phyloP scores from a whole-genome alignment of 176 grass and related monocot genomes.

The Zizania latifolia region DNA sequence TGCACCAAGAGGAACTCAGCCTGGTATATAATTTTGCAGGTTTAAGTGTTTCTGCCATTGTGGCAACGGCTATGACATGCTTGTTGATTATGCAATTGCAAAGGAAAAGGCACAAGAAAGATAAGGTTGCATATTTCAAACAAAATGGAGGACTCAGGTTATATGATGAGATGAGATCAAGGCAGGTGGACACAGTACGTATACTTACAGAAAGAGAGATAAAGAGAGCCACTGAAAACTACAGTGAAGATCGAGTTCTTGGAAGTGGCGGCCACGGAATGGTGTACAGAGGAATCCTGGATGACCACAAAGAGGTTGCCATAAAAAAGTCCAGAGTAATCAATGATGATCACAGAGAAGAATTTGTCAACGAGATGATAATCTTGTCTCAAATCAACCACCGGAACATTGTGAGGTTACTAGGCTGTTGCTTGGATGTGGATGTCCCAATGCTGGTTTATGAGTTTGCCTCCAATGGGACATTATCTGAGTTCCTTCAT shows the following conservation, averaged over 20 bases:
- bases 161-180: slow-evolving; percentile 40
- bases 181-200: slow-evolving; percentile 25
- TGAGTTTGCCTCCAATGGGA: slow-evolving; percentile 48
- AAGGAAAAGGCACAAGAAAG: slow-evolving; percentile 18
- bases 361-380: slow-evolving; percentile 56
- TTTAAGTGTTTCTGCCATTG: neutral
- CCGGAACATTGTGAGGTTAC: slow-evolving; percentile 36
- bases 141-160: slow-evolving; percentile 41
- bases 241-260: slow-evolving; percentile 17
- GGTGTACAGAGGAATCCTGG: slow-evolving; percentile 43
- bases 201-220: slow-evolving; percentile 37
- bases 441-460: slow-evolving; percentile 39
- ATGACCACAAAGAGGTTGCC: slow-evolving; percentile 35
- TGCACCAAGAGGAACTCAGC: no score
- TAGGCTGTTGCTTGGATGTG: slow-evolving; percentile 47
- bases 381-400: slow-evolving; percentile 60
- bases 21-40: slow-evolving; percentile 9
- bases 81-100: slow-evolving; percentile 26
- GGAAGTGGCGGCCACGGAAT: slow-evolving; percentile 46
- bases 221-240: slow-evolving; percentile 43
- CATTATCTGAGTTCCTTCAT: slow-evolving; percentile 43
- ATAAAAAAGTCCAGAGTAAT: slow-evolving; percentile 46
- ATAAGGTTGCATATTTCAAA: slow-evolving; percentile 40
- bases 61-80: slow-evolving; percentile 11
- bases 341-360: slow-evolving; percentile 27